These are phyloP conservation scores for Zygosaccharomyces gambellarensis DNA, from an alignment of 805 yeast species.

Conservation along the genomic window DNA sequence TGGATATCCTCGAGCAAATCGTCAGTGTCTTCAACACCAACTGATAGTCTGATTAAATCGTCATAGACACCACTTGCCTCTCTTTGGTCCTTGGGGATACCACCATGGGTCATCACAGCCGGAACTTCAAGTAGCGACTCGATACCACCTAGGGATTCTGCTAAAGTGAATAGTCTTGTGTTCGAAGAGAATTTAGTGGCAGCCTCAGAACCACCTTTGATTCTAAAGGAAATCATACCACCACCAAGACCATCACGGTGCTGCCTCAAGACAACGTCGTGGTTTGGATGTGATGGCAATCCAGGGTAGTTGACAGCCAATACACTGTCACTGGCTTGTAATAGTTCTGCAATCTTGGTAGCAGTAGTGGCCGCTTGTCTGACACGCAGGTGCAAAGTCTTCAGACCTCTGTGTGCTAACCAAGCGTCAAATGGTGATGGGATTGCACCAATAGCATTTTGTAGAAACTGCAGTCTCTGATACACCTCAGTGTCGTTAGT, in stretches of 20 bases:
- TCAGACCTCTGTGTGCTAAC: conserved; percentile 89
- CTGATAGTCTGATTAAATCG: conserved; percentile 75
- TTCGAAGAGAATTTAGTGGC: conserved; percentile 69
- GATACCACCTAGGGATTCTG: conserved; percentile 88
- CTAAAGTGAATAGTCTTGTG: conserved; percentile 75
- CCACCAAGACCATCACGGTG: conserved; percentile 86
- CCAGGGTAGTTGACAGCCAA: conserved; percentile 80
- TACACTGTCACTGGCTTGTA: conserved; percentile 48
- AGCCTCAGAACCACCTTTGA: conserved; percentile 73
- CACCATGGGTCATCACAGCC: conserved; percentile 89
- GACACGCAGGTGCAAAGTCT: conserved; percentile 77
- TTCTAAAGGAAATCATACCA: conserved; percentile 86
- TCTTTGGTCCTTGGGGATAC: conserved; percentile 74
- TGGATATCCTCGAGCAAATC: conserved; percentile 69
- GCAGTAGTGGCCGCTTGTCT: conserved; percentile 66
- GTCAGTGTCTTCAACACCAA: conserved; percentile 80
- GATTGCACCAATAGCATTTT: conserved; percentile 83
- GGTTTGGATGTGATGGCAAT: conserved; percentile 57
- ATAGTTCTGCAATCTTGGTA: conserved; percentile 60
- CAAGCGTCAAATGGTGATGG: conserved; percentile 89
- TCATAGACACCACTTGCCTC: conserved; percentile 77
- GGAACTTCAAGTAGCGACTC: conserved; percentile 85
- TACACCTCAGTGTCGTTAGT: conserved; percentile 57
- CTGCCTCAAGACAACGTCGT: conserved; percentile 61
- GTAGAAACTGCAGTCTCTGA: conserved; percentile 67